Percentiles rank a stretch among this genome's conserved stretches.
These are phyloP conservation scores for Paecilomyces sp. DNA, from an alignment of 2,329 filamentous ascomycete species.

Conservation along the genomic window DNA sequence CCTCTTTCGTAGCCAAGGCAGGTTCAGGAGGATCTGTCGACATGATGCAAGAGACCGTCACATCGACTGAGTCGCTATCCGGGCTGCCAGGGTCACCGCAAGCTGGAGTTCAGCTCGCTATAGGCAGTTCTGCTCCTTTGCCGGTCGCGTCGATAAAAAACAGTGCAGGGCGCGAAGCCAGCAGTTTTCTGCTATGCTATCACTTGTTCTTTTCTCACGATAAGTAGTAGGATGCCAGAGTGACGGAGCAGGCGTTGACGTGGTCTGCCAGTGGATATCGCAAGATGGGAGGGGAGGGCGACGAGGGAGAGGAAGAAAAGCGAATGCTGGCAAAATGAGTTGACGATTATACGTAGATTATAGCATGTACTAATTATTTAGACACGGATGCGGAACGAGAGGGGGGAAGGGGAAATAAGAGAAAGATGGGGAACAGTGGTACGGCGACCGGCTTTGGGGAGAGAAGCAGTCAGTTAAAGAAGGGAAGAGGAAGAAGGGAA, in stretches of 20 bases:
- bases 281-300: conserved; percentile 7
- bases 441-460: conserved; percentile 3
- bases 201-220: background rate
- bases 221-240: background rate
- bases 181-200: too few species aligned
- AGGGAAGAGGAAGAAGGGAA: conserved; percentile 7
- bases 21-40: conserved; percentile 2
- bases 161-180: background rate
- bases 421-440: conserved; percentile 5
- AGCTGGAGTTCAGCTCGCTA: background rate
- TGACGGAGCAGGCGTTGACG: background rate
- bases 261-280: conserved; percentile 1
- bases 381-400: background rate
- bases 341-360: background rate
- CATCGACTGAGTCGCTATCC: background rate
- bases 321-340: background rate
- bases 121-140: conserved; percentile 9
- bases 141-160: background rate
- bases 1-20: background rate
- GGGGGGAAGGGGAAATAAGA: conserved; percentile 5
- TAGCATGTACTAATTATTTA: background rate
- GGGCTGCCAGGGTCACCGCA: background rate
- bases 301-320: conserved; percentile 3
- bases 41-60: background rate
- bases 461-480: background rate